Evolutionary conservation across 176 grass and related monocot species (phyloP), one percentile per base, ranked within the genome.

Genomic region (Musa itinerans): DNA sequence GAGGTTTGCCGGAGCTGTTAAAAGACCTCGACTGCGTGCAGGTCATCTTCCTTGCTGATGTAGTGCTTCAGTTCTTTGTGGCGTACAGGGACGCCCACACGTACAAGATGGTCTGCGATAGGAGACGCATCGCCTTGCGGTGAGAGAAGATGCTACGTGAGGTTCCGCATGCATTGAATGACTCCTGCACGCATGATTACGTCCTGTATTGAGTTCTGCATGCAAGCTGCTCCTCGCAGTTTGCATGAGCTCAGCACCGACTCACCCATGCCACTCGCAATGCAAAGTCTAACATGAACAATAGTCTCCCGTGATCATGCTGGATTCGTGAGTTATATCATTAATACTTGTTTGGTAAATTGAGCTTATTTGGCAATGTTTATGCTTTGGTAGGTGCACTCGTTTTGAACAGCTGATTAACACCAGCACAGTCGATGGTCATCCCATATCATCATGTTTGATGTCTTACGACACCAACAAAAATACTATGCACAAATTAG

Each of bases 41-140:
- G 83, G 65, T 93, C 63, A 22, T 97, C 81, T 97, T 93, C 86
- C 85, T 93, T 21, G 85, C 79, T 53, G 93, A 97, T 83, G 79
- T 92, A 56, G 73, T 85, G 24, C 70, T 89, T 24, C 83, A 93
- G 19, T 93, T 97, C 81, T 83, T 89, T 64, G 81, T 93, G 63
- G 83, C 88, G 52, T 89, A 93, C 76, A 83, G 87, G 70, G 88
- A 97, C 68, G 11, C 78, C 21, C 85, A 87, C 74, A 92, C 87
- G 72, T 88, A 90, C 82, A 77, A 81, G 71, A 83, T 92, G 85
- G 83, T 96, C 6, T 81, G 74, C 19, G 74, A 96, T 73, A 81
- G 77, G 77, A 87, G 77, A 24, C 77, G 27, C 54, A 96, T 96
- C 49, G 81, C 93, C 0, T 20, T 90, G 12, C 88, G 85, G 93